Base-by-base conservation (phyloP, 2,329 filamentous ascomycete genomes). In the Phialophora macrospora region DNA sequence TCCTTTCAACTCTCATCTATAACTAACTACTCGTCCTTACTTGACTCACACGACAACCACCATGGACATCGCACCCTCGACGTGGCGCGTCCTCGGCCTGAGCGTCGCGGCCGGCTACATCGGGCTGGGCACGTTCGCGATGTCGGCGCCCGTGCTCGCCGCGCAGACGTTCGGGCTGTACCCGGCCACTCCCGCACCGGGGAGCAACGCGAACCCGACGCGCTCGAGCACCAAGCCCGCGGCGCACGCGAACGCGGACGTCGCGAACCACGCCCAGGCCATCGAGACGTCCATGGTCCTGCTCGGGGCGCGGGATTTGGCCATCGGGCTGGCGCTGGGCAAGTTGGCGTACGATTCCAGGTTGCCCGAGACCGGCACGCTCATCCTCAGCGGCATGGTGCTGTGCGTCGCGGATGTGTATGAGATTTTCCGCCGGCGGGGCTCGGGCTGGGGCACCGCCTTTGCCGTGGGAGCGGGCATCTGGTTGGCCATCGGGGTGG, bases 291-390 rank as follows among this genome's bases (percentile, higher is more conserved):
- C 67, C n/a, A 67, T 70, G 67, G 12, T 20, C 12, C 56, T 69
- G 17, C 62, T 70, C 34, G 68, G 64, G n/a, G 68, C 59, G 5
- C 58, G 68, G 9, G 68, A 70, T 46, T 34, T 70, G 24, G 60
- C 49, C 44, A 70, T 70, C 59, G 68, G 68, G 3, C 9, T 70
- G 17, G 68, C 68, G 22, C 65, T 82, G 1, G 80, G 78, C 4
- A 79, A 79, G 4, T 81, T 80, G 0, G 81, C 82, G 44, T 80
- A 82, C 44, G 79, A 82, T 14, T 69, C 73, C 11, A 64, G 71
- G 17, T 64, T 73, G 1, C 69, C 64, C 1, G 68, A 67, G 7
- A 60, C 66, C 20, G 68, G 64, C 5, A 64, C 62, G 28, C 17
- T 69, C n/a, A 63, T 70, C 14, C 55, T 70, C 22, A 60, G 55